phyloP scores from a whole-genome alignment of 106 monocot genomes.

The Gastrodia elata region DNA sequence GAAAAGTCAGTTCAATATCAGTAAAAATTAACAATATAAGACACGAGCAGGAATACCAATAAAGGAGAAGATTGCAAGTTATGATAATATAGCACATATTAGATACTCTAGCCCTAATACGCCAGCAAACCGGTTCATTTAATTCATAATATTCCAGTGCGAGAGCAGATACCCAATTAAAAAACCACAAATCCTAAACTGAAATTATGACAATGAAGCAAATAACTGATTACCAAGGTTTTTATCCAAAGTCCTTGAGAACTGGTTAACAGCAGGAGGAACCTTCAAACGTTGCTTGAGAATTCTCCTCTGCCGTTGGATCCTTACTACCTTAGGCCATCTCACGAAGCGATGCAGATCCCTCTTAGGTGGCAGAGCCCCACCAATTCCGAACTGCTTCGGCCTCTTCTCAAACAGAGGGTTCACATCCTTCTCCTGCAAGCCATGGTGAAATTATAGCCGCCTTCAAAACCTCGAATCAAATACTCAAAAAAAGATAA shows the following conservation, averaged over 20 bases:
- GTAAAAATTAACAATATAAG: no score
- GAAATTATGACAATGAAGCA: neutral
- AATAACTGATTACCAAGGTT: neutral
- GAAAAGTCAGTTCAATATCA: no score
- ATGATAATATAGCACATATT: no score
- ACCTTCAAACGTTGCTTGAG: slow-evolving; percentile 65
- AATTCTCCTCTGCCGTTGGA: slow-evolving; percentile 62
- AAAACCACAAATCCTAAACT: neutral
- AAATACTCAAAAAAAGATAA: neutral
- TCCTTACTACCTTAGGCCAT: slow-evolving; percentile 56
- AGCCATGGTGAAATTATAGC: neutral
- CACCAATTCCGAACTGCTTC: slow-evolving; percentile 59
- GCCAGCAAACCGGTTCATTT: no score
- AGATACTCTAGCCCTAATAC: no score
- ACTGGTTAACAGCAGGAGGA: slow-evolving; percentile 50
- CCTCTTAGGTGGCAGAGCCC: slow-evolving; percentile 54
- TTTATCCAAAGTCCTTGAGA: slow-evolving; percentile 3
- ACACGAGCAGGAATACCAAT: no score
- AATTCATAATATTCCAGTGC: neutral
- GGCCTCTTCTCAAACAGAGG: slow-evolving; percentile 59
- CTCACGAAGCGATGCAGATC: slow-evolving; percentile 54
- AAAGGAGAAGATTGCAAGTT: no score
- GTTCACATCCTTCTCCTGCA: slow-evolving; percentile 46
- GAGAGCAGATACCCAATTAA: neutral
- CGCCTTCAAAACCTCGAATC: neutral